Conservation (phyloP, 2,329 filamentous ascomycete genomes). For the Blumeria graminis region DNA sequence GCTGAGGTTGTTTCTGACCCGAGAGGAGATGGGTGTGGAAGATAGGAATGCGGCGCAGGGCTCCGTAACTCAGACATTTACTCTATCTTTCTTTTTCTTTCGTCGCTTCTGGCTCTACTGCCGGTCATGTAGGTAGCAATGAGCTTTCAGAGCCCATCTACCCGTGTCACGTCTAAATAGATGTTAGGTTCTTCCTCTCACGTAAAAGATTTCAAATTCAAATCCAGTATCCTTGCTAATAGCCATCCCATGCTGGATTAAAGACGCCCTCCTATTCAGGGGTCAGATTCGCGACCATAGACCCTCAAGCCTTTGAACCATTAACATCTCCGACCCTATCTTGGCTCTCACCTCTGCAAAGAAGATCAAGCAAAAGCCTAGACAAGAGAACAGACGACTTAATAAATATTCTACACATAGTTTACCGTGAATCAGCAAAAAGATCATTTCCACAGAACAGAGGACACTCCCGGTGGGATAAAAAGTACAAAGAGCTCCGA, state of each 20-base stretch:
- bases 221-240: background rate
- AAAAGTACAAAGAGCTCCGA: background rate
- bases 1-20: too few species aligned
- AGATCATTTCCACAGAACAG: background rate
- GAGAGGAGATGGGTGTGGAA: too few species aligned
- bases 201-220: background rate
- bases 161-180: too few species aligned
- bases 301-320: background rate
- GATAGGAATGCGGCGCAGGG: too few species aligned
- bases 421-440: background rate
- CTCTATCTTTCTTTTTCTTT: too few species aligned
- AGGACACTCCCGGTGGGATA: background rate
- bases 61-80: too few species aligned
- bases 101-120: too few species aligned
- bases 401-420: background rate
- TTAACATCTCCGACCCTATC: background rate
- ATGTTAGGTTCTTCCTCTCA: too few species aligned
- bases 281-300: background rate
- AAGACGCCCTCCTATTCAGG: background rate
- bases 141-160: too few species aligned
- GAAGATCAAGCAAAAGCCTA: background rate
- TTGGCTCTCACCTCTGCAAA: background rate
- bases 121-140: too few species aligned
- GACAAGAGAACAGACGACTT: background rate
- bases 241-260: background rate